Conservation (phyloP, 2,329 filamentous ascomycete species). For the Aspergillus fijiensis region DNA sequence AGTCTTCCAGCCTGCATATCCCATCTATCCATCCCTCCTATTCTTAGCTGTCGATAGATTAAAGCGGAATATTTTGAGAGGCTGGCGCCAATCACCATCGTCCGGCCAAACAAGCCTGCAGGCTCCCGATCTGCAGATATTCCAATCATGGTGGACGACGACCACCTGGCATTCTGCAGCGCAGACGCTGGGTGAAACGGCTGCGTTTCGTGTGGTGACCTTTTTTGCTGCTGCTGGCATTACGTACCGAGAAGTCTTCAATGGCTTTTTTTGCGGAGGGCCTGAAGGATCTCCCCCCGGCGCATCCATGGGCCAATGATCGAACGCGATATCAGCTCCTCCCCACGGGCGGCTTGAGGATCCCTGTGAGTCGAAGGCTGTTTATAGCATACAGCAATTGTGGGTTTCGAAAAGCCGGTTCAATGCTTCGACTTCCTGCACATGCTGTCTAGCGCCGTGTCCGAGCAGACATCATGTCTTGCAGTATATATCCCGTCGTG, state of each 20-base stretch:
- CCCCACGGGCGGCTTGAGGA: constrained; percentile 27
- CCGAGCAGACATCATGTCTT: neutral
- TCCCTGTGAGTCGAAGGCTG: constrained; percentile 25
- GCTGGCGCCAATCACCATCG: constrained; percentile 1
- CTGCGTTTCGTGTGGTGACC: constrained; percentile 27
- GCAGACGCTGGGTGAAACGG: constrained; percentile 22
- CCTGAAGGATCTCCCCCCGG: constrained; percentile 18
- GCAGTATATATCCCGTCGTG: constrained; percentile 11
- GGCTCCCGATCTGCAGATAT: constrained; percentile 7
- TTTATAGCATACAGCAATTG: constrained; percentile 25
- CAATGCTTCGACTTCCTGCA: constrained; percentile 26
- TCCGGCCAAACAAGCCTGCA: neutral
- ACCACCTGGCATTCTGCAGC: constrained; percentile 10
- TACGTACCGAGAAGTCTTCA: neutral
- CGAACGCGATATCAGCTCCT: constrained; percentile 10
- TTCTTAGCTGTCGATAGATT: neutral
- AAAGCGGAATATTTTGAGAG: neutral
- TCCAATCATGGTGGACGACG: constrained; percentile 10
- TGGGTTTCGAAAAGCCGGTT: constrained; percentile 23
- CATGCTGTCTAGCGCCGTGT: constrained; percentile 8
- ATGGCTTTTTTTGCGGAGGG: neutral
- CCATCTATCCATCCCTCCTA: neutral
- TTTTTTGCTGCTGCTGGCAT: constrained; percentile 8
- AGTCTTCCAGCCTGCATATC: neutral
- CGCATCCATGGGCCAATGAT: constrained; percentile 29